These are phyloP conservation scores for Erythrobasidium hasegawianum DNA, from an alignment of 1,284 basidiomycete genomes.

Conservation along the genomic window DNA sequence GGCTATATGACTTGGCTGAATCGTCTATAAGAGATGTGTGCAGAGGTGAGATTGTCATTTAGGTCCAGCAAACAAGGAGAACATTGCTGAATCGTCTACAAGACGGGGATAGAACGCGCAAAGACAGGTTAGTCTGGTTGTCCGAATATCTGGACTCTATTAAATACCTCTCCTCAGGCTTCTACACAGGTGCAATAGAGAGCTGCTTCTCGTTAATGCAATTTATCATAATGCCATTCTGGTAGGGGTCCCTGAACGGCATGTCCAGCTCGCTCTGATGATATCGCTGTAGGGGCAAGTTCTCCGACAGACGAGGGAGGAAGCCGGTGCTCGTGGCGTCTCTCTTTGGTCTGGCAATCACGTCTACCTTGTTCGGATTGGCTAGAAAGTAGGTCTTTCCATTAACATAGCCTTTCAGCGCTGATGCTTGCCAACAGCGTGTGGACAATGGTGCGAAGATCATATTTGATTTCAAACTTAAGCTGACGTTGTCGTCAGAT, in stretches of 20 bases:
- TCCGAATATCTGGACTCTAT: too few relatives aligned
- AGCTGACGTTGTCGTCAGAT: background rate
- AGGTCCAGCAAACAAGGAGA: background rate
- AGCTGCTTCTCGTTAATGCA: constrained; percentile 49
- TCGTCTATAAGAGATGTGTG: too few relatives aligned
- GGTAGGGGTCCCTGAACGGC: constrained; percentile 41
- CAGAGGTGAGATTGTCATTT: too few relatives aligned
- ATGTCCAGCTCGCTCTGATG: too few relatives aligned
- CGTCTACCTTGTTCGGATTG: constrained; percentile 49
- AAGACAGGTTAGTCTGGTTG: too few relatives aligned
- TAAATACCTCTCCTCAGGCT: constrained; percentile 38
- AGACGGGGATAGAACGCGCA: too few relatives aligned
- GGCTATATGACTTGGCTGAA: too few relatives aligned
- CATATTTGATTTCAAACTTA: too few relatives aligned
- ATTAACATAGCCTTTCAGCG: too few relatives aligned
- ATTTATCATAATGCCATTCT: constrained; percentile 47
- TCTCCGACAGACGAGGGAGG: constrained; percentile 43
- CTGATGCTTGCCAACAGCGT: background rate
- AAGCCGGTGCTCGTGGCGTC: constrained; percentile 51
- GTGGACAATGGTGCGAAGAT: background rate
- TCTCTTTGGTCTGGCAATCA: constrained; percentile 47
- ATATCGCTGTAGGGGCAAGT: background rate
- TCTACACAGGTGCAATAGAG: constrained; percentile 50
- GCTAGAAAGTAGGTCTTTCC: constrained; percentile 44
- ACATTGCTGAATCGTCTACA: too few relatives aligned